A percentile compares a stretch with the other conserved stretches of the same genome.
Conservation (phyloP, 1,284 basidiomycete species). For the Inonotus hispidus region DNA sequence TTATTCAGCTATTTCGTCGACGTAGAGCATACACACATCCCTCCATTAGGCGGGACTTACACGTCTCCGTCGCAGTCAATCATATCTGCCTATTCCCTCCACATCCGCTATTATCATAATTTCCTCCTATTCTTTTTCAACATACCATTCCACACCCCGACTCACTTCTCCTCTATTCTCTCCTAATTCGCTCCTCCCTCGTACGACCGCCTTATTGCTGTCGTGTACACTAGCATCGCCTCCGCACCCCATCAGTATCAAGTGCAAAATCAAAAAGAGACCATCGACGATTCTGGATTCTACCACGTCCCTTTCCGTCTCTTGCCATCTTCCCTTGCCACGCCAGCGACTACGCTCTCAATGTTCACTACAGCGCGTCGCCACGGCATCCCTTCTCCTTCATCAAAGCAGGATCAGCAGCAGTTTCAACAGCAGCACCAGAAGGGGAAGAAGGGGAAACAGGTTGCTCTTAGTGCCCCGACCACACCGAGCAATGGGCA, state of each 20-base stretch:
- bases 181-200: neutral
- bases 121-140: constrained; percentile 1
- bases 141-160: no score
- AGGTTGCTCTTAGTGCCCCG: constrained; percentile 10
- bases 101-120: constrained; percentile 17
- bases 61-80: neutral
- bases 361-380: constrained; percentile 17
- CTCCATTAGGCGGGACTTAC: neutral
- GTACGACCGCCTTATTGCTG: neutral
- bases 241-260: neutral
- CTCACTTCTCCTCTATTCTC: constrained; percentile 8
- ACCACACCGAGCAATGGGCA: constrained; percentile 4
- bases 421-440: neutral
- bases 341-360: neutral
- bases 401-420: neutral
- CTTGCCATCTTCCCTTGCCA: constrained; percentile 23
- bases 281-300: neutral
- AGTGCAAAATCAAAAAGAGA: neutral
- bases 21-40: neutral
- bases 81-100: constrained; percentile 16
- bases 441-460: constrained; percentile 5
- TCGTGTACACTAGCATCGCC: neutral
- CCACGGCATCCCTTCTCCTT: constrained; percentile 11
- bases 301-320: constrained; percentile 18
- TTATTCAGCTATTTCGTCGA: neutral